Base-by-base conservation (phyloP, 2,329 filamentous ascomycete genomes). In the Epichloe glyceriae region DNA sequence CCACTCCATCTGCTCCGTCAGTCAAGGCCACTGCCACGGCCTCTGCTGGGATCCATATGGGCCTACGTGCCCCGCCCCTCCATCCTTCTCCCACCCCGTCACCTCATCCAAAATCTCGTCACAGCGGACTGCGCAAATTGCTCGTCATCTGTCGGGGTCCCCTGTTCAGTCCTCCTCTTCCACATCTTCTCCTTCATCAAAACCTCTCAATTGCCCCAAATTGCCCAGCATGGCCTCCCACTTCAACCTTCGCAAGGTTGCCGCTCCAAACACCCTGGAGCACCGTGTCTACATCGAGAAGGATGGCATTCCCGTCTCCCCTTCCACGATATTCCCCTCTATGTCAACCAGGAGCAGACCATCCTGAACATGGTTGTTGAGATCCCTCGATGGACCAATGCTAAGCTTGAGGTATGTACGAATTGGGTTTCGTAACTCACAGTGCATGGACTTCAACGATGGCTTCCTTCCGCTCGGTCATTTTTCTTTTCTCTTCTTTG, bases 311-410 rank as follows among this genome's bases (percentile, higher is more conserved):
- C 86, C 88, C 60, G 72, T 97, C 70, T 97, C 91, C 57, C 86
- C 91, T 98, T 96, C 82, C 93, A 98, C 78, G 93, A 98, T 70
- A 89, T 98, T 61, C 93, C 93, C 56, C 87, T 98, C 62, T 98
- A 89, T 69, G 91, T 91, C 83, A 95, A 98, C 71, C 79, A 86
- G 73, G 86, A 95, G 77, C 82, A 95, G 79, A 95, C 85, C 62
- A 76, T 97, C 69, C 80, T 98, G 67, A 98, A 98, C 85, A 98
- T 98, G 93, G 70, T 98, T 58, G 93, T 98, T 64, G 93, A 98
- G 85, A 96, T 98, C 64, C 93, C 93, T 65, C 85, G 93, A 76
- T 98, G 93, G 93, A 95, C 91, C 77, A 98, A 98, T 75, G 93
- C 86, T 65, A 98, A 98, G 83, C 87, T 94, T 73, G 93, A 98